Conservation (phyloP, 1,284 basidiomycete genomes). For the Pholiota adiposa region DNA sequence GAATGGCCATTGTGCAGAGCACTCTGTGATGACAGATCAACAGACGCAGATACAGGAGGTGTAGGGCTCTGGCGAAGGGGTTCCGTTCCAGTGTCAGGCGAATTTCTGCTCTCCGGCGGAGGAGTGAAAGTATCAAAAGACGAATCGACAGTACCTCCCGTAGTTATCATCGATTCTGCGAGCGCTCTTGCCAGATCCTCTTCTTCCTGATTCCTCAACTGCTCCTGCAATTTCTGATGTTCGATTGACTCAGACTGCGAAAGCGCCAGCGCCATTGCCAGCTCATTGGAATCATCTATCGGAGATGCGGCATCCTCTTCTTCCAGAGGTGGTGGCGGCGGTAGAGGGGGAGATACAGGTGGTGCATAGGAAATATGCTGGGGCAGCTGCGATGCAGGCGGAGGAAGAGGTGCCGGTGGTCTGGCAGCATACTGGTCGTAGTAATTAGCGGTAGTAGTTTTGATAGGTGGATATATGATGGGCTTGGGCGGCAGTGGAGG, state of each 20-base stretch:
- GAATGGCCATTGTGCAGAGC: neutral
- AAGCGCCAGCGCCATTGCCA: constrained; percentile 49
- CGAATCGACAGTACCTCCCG: constrained; percentile 17
- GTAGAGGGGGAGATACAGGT: constrained; percentile 15
- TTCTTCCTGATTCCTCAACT: constrained; percentile 55
- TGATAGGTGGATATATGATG: constrained; percentile 23
- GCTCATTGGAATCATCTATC: constrained; percentile 34
- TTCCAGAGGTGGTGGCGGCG: constrained; percentile 10
- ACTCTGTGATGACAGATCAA: neutral
- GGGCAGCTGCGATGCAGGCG: constrained; percentile 5
- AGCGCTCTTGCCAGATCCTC: constrained; percentile 68
- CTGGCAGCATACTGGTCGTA: constrained; percentile 2
- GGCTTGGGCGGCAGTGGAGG: constrained; percentile 35
- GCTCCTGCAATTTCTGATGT: constrained; percentile 39
- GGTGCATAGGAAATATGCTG: constrained; percentile 13
- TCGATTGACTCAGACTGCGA: constrained; percentile 54
- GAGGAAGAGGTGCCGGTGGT: constrained; percentile 11
- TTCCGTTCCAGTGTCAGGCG: constrained; percentile 15
- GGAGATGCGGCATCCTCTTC: constrained; percentile 12
- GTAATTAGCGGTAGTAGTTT: neutral
- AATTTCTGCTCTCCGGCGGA: constrained; percentile 8
- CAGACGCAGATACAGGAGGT: constrained; percentile 1
- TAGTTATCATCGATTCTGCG: constrained; percentile 55
- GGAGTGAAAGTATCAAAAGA: constrained; percentile 13
- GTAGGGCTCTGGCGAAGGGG: neutral